phyloP scores from a whole-genome alignment of 148 eudicot species.

The Chenopodium album region DNA sequence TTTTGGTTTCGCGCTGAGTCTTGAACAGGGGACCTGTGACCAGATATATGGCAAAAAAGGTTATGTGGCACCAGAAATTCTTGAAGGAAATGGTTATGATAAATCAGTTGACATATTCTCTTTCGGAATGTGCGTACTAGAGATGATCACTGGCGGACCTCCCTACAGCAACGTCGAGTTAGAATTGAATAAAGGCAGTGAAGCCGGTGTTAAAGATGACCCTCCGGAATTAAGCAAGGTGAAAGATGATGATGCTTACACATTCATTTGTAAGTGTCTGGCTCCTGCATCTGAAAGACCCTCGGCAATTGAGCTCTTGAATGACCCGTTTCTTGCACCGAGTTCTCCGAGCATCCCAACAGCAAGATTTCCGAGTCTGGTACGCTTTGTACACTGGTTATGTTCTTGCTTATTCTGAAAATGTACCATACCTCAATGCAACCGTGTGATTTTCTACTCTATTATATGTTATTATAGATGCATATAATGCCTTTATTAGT shows the following conservation, averaged over 20 bases:
- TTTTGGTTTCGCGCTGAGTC: conserved; percentile 28
- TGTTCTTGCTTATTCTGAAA: no score
- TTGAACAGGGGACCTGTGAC: no score
- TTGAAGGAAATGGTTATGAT: no score
- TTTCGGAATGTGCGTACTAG: conserved; percentile 9
- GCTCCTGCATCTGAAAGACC: conserved; percentile 51
- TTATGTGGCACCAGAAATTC: no score
- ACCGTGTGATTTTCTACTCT: no score
- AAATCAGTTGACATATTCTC: background rate
- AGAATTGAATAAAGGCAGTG: conserved; percentile 1
- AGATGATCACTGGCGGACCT: conserved; percentile 23
- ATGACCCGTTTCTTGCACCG: conserved; percentile 48
- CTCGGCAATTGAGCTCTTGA: conserved; percentile 50
- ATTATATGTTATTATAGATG: no score
- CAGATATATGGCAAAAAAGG: no score
- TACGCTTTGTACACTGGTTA: no score
- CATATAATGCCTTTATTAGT: no score
- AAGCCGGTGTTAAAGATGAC: conserved; percentile 28
- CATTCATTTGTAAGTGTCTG: conserved; percentile 61
- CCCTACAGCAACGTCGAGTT: conserved; percentile 27
- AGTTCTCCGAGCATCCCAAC: background rate
- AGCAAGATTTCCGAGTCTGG: background rate
- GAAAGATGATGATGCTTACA: conserved; percentile 45
- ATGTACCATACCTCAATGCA: no score
- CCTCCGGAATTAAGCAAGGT: conserved; percentile 59